Base-by-base conservation (phyloP, 2,329 filamentous ascomycete genomes). In the Aureobasidium sp. region DNA sequence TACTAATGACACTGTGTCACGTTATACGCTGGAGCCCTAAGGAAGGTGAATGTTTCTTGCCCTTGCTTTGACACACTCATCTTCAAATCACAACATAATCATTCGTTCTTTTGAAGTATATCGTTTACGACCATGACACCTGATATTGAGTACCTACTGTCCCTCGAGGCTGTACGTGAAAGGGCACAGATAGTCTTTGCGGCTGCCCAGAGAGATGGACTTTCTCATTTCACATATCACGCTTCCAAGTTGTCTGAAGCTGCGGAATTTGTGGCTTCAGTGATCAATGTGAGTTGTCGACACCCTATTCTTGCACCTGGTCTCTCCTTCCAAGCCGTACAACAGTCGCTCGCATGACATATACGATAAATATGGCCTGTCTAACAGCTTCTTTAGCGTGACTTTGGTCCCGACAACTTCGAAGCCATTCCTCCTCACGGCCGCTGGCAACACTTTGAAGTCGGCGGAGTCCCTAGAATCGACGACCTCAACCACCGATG, bases 171-270 rank as follows among this genome's bases (percentile, higher is more conserved):
- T 31, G 91, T 99, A 25, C 84, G 94, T 65, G 91, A 97, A 70
- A 80, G 91, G 65, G 87, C 84, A 71, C 83, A 78, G 68, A 77
- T 93, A 66, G 81, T 96, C 59, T 82, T 90, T 64, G 84, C 89
- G 66, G 92, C 89, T 78, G 90, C 91, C 7, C 81, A 89, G 69
- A 82, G 80, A 66, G 90, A 96, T 70, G 81, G 89, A 68, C 82
- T 96, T 65, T 84, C 83, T 68, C 91, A 97, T 73, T 97, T 97
- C 70, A 87, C 90, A 66, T 91, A 96, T 51, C 91, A 97, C 74
- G 85, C 92, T 81, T 76, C 75, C 76, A 95, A 93, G 75, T 92
- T 96, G 73, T 76, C 81, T 49, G 89, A 92, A 66, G 92, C 93
- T 0, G 90, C 92, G 12, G 83, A 83, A 44, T 96, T 96, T 73